A percentile compares a stretch with the other conserved stretches of the same genome.
phyloP scores from a whole-genome alignment of 2,329 filamentous ascomycete species.

The Cladosporium phlei region DNA sequence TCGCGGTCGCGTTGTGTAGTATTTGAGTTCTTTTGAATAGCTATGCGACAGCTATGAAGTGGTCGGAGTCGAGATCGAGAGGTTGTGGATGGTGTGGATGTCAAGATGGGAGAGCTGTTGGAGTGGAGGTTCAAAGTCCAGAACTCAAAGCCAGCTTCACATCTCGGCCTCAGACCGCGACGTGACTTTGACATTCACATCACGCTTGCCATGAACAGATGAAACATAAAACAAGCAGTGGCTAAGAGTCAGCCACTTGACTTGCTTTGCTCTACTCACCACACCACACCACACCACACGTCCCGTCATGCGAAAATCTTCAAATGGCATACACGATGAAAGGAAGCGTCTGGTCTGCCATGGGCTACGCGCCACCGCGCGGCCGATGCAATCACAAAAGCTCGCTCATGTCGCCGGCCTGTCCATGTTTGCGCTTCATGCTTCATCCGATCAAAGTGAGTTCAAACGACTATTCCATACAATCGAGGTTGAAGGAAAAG shows the following conservation, averaged over 20 bases:
- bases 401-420: constrained; percentile 42
- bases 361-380: constrained; percentile 48
- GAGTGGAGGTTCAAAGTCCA: not conserved
- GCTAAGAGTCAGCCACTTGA: not conserved
- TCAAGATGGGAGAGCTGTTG: no score
- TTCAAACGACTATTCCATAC: not conserved
- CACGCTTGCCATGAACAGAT: no score
- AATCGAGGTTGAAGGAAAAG: no score
- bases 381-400: constrained; percentile 49
- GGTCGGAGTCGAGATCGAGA: no score
- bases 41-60: constrained; percentile 4
- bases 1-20: not conserved
- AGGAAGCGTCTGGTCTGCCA: constrained; percentile 47
- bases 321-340: constrained; percentile 19
- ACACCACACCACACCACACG: not conserved
- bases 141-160: no score
- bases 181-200: no score
- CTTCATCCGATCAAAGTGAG: constrained; percentile 51
- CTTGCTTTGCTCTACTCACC: not conserved
- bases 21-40: no score
- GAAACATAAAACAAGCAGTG: not conserved
- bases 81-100: no score
- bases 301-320: not conserved
- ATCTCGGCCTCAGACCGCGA: no score
- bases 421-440: constrained; percentile 54